A percentile compares a stretch with the other conserved stretches of the same genome.
Conservation (phyloP, 192 early-diverging fungal species). For the Entrophospora sp. region DNA sequence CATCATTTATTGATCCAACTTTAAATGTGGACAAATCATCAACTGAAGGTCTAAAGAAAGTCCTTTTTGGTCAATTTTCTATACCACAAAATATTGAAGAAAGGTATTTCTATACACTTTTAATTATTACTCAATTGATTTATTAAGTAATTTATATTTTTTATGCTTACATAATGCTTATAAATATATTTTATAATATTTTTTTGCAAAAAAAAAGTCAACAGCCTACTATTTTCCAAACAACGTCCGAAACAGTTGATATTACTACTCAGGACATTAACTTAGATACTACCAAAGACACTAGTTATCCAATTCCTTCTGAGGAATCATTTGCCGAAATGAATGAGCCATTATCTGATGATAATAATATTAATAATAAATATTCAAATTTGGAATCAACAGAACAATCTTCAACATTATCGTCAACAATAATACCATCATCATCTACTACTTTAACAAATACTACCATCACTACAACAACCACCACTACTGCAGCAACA, state of each 20-base stretch:
- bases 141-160: background rate
- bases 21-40: slow-evolving; percentile 13
- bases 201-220: background rate
- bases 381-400: background rate
- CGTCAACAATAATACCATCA: slow-evolving; percentile 24
- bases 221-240: background rate
- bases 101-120: background rate
- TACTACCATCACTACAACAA: too few relatives aligned
- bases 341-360: background rate
- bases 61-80: slow-evolving; percentile 29
- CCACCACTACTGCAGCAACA: too few relatives aligned
- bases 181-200: background rate
- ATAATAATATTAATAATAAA: slow-evolving; percentile 13
- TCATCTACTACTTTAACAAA: slow-evolving; percentile 18
- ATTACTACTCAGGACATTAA: background rate
- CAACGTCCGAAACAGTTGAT: background rate
- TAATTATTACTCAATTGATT: background rate
- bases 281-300: too few relatives aligned
- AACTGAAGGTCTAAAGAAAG: slow-evolving; percentile 33
- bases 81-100: background rate
- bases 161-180: background rate
- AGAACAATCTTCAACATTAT: slow-evolving; percentile 6
- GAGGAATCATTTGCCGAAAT: background rate
- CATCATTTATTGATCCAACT: background rate
- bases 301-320: background rate